Conservation (phyloP, 352 stramenopile genomes). For the Saprolegnia diclina region DNA sequence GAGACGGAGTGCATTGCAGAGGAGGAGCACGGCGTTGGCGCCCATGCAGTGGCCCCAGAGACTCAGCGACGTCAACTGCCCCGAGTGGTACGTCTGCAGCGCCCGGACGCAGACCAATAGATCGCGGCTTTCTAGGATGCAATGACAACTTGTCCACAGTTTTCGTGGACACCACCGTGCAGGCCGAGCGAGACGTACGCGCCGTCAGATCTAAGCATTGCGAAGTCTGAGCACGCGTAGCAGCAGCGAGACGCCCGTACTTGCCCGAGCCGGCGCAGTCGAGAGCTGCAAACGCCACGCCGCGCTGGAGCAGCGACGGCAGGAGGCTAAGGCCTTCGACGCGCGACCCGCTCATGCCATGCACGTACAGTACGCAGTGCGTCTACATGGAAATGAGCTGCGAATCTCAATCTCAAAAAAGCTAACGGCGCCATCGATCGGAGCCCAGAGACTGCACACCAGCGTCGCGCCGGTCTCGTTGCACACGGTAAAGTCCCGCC, state of each 20-base stretch:
- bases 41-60: constrained; percentile 24
- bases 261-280: constrained; percentile 20
- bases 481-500: constrained; percentile 4
- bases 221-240: too few species aligned
- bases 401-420: not conserved
- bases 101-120: not conserved
- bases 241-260: too few species aligned
- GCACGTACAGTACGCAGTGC: constrained; percentile 21
- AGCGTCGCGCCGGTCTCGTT: not conserved
- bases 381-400: not conserved
- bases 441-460: constrained; percentile 22
- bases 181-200: constrained; percentile 19
- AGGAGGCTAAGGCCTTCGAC: constrained; percentile 16
- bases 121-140: constrained; percentile 6
- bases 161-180: not conserved
- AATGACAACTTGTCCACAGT: not conserved
- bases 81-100: constrained; percentile 12
- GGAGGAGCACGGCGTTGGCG: constrained; percentile 17
- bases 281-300: constrained; percentile 9
- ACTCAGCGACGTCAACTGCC: constrained; percentile 12
- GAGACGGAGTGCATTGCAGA: not conserved
- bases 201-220: constrained; percentile 19
- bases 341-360: constrained; percentile 24
- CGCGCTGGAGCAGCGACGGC: constrained; percentile 5
- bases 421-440: not conserved